Base-by-base conservation (phyloP, 1,284 basidiomycete species). In the Ceratobasidium sp. region DNA sequence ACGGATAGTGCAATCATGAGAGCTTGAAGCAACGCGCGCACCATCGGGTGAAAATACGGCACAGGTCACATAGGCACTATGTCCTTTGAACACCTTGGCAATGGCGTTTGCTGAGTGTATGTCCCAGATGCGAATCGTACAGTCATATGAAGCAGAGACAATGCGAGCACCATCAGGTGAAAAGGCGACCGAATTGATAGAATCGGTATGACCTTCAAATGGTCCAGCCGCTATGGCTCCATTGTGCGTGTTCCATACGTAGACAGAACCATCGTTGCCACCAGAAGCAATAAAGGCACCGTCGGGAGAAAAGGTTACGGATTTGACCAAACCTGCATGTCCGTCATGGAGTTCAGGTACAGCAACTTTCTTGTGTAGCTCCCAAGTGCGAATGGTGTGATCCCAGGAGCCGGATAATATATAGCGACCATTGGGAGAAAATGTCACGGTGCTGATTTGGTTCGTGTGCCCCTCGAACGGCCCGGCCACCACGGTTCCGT, bases 331-430 rank as follows among this genome's bases (percentile, higher is more conserved):
- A 13, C 7, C 39, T 10, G 3, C 47, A 47, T 65, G 63, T 20
- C 63, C 63, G 26, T 60, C 31, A 6, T 28, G 39, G 47, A 47
- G 39, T 5, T 4, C 15, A 10, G 39, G 23, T 2, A 6, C 17
- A 26, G 63, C 45, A n/a, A n/a, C n/a, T n/a, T n/a, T n/a, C n/a
- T n/a, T n/a, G n/a, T n/a, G n/a, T n/a, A n/a, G n/a, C n/a, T 65
- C 33, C 75, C 75, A 76, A 17, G 76, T 26, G 8, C 74, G 37
- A 6, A 75, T 56, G 13, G 75, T 73, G 5, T 23, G 13, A 31
- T 76, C 75, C 1, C 23, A 3, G 13, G 75, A 76, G 8, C n/a
- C 75, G n/a, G 75, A 76, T n/a, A 33, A 31, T 35, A 77, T 76
- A 3, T n/a, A 58, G 17, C 49, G 13, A 23, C 76, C 49, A 54